These are phyloP conservation scores for Moesziomyces sp. DNA, from an alignment of 1,284 basidiomycete genomes.

Conservation along the genomic window DNA sequence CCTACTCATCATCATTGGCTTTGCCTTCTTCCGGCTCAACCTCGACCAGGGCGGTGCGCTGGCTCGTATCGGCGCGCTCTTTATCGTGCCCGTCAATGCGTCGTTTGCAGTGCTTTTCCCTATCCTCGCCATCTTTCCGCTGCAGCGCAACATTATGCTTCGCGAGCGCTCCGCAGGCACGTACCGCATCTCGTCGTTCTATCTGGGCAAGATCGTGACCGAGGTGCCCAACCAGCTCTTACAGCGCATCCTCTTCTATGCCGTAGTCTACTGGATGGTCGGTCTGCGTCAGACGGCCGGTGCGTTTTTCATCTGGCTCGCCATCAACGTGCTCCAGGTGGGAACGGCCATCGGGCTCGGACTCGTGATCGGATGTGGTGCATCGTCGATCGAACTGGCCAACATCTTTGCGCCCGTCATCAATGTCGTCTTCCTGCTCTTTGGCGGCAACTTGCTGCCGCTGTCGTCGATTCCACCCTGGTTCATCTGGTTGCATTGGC, in stretches of 20 bases:
- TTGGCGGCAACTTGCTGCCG: slow-evolving; percentile 53
- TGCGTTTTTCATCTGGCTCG: slow-evolving; percentile 52
- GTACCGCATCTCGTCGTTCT: slow-evolving; percentile 51
- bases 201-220: slow-evolving; percentile 44
- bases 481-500: slow-evolving; percentile 53
- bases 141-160: slow-evolving; percentile 48
- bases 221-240: slow-evolving; percentile 50
- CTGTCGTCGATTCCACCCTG: slow-evolving; percentile 47
- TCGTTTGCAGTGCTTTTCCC: slow-evolving; percentile 47
- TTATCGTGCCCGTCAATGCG: slow-evolving; percentile 52
- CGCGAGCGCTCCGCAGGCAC: slow-evolving; percentile 49
- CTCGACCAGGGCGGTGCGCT: slow-evolving; percentile 45
- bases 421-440: slow-evolving; percentile 56
- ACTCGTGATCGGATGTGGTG: slow-evolving; percentile 42
- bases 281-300: slow-evolving; percentile 31
- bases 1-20: slow-evolving; percentile 50
- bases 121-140: slow-evolving; percentile 49
- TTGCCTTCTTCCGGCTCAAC: slow-evolving; percentile 50
- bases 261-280: slow-evolving; percentile 49
- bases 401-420: slow-evolving; percentile 56
- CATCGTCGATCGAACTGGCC: slow-evolving; percentile 41
- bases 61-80: slow-evolving; percentile 49
- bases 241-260: slow-evolving; percentile 37
- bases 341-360: slow-evolving; percentile 35
- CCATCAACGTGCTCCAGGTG: slow-evolving; percentile 45